Evolutionary conservation across 1,284 basidiomycete genomes (phyloP).

Genomic region (Bondarzewia mesenterica): DNA sequence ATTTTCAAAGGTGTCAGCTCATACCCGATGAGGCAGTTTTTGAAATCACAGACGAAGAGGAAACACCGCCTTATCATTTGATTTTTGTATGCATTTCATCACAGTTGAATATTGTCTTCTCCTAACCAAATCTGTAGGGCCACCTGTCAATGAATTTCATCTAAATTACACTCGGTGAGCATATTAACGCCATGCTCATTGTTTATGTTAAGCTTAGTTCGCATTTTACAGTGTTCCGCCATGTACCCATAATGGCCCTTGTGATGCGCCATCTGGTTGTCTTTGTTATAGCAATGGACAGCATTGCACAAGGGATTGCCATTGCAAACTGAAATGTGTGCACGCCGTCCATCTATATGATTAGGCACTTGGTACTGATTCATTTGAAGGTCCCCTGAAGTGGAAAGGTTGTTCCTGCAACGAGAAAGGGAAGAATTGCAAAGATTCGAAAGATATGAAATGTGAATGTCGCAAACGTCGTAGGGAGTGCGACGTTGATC

Average conservation of each 20-base stretch:
- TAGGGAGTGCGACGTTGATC: conserved; percentile 36
- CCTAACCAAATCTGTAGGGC: too few relatives aligned
- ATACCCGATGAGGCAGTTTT: neutral
- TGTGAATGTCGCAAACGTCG: conserved; percentile 27
- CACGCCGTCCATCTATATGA: neutral
- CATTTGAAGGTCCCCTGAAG: conserved; percentile 26
- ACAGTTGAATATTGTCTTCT: too few relatives aligned
- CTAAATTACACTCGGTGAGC: neutral
- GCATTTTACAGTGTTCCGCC: conserved; percentile 20
- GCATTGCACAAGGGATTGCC: conserved; percentile 17
- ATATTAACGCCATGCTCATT: neutral
- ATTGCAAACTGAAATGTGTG: conserved; percentile 24
- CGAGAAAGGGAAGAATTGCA: neutral
- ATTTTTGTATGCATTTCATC: too few relatives aligned
- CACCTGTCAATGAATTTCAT: neutral
- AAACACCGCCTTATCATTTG: too few relatives aligned
- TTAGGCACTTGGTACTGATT: neutral
- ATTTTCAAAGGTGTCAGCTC: neutral
- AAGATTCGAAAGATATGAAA: neutral
- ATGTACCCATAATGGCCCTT: conserved; percentile 34
- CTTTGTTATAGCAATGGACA: conserved; percentile 20
- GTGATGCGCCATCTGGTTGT: conserved; percentile 23
- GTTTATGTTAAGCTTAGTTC: neutral
- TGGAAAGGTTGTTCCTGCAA: conserved; percentile 33
- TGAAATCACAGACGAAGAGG: neutral